phyloP scores from a whole-genome alignment of 176 grass and related monocot species.

The Ampelocalamus luodianensis region DNA sequence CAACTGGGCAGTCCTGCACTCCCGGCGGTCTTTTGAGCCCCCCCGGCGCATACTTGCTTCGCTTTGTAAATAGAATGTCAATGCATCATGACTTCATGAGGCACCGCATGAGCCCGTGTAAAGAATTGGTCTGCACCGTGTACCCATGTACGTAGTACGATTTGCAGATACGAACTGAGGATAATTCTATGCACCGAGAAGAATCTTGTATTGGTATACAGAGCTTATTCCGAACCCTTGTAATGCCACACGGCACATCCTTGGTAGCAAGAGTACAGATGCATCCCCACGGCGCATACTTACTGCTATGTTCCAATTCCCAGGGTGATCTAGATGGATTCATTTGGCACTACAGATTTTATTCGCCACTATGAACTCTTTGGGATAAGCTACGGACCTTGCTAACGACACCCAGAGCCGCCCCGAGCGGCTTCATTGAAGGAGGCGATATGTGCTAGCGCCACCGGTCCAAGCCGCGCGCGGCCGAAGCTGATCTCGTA shows the following conservation, averaged over 20 bases:
- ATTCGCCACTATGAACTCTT: not conserved
- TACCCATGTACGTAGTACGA: not conserved
- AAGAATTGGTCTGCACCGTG: not conserved
- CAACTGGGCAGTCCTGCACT: slow-evolving; percentile 87
- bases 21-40: slow-evolving; percentile 69
- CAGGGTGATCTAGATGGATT: not conserved
- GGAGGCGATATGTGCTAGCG: too few species aligned
- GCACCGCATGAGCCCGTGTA: not conserved
- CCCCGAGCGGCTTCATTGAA: too few species aligned
- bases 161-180: not conserved
- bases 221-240: not conserved
- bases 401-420: not conserved
- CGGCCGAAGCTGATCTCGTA: too few species aligned
- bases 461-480: too few species aligned
- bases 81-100: not conserved
- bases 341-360: not conserved
- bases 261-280: not conserved
- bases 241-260: not conserved
- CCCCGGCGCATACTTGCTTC: slow-evolving; percentile 89
- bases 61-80: slow-evolving; percentile 68
- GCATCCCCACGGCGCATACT: not conserved
- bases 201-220: not conserved
- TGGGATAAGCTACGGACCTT: not conserved
- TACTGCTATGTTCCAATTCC: not conserved
- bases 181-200: not conserved